Base-by-base conservation (phyloP, 139 green algal species). In the Micractinium conductrix region DNA sequence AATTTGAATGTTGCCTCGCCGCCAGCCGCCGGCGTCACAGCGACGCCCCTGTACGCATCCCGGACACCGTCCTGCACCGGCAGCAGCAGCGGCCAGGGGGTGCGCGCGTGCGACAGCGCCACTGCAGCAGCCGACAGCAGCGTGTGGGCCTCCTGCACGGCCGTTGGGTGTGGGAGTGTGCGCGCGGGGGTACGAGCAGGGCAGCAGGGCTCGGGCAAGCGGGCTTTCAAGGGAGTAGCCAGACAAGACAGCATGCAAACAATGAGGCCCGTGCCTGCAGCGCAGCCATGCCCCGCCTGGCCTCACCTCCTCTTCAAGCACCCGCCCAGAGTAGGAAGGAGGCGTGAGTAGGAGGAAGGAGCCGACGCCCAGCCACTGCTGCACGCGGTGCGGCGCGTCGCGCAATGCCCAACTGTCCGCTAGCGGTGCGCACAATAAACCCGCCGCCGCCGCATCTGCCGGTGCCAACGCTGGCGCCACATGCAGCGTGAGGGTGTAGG, bases 1-100 rank as follows among this genome's bases (percentile, higher is more conserved):
- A 94, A 78, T 35, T 83, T 83, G 17, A 92, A 50, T 1, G 60
- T 83, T 24, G 69, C 50, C 35, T 35, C 55, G 2, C 65, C 55
- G 7, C 19, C 74, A 65, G 48, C 37, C 2, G 53, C 45, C 12
- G 69, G 30, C 1, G 42, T 68, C 28, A 87, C 45, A 0, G 87
- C 89, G 19, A 91, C 63, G n/a, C 94, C 94, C n/a, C 74, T 89
- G 81, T 93, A 92, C 4, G 89, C 92, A 83, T 98, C 94, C 1
- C 94, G 75, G 79, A 94, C 81, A 0, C 86, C 88, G 67, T 98
- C 92, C 70, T 96, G 92, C 74, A 97, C 91, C 0, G 95, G 95
- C 67, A 97, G 44, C 42, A 97, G 88, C 37, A 92, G 83, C 14
- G 93, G 93, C 87, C 90, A 93, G n/a, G 85, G 24, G 42, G 90